Conservation (phyloP, 2,329 filamentous ascomycete genomes). For the Coleophoma crateriformis region DNA sequence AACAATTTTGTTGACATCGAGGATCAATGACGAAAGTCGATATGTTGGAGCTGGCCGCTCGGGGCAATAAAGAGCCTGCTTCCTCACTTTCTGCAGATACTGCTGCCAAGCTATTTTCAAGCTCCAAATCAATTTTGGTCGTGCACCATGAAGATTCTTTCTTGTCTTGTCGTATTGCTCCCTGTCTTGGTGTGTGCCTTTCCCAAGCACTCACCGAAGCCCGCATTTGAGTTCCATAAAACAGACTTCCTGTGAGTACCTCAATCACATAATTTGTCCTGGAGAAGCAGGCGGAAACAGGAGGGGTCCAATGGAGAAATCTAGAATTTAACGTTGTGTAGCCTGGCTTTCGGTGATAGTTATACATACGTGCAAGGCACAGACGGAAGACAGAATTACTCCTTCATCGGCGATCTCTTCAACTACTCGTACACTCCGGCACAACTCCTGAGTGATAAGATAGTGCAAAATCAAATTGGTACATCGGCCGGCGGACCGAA, state of each 20-base stretch:
- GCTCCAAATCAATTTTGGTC: too few species aligned
- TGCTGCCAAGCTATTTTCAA: too few species aligned
- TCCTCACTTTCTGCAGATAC: too few species aligned
- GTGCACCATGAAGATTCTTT: background rate
- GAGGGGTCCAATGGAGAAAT: too few species aligned
- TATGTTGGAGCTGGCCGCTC: background rate
- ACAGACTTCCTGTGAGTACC: background rate
- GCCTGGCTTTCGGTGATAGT: slow-evolving; percentile 43
- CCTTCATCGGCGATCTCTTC: slow-evolving; percentile 48
- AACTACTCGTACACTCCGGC: slow-evolving; percentile 37
- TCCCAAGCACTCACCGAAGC: too few species aligned
- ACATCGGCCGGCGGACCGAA: slow-evolving; percentile 48
- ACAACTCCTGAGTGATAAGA: slow-evolving; percentile 38
- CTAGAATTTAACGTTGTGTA: slow-evolving; percentile 5
- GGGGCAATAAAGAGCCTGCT: too few species aligned
- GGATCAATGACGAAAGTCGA: background rate
- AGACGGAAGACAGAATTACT: slow-evolving; percentile 42
- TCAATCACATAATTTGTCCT: background rate
- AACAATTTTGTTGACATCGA: background rate
- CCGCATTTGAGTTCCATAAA: background rate
- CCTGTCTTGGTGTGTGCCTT: background rate
- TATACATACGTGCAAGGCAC: slow-evolving; percentile 50
- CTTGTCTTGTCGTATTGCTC: background rate
- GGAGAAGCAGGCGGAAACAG: too few species aligned
- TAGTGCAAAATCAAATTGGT: slow-evolving; percentile 45